Evolutionary conservation across 2,329 filamentous ascomycete genomes (phyloP), one percentile per base, ranked within the genome.

Genomic region (Neospermospora avenae): DNA sequence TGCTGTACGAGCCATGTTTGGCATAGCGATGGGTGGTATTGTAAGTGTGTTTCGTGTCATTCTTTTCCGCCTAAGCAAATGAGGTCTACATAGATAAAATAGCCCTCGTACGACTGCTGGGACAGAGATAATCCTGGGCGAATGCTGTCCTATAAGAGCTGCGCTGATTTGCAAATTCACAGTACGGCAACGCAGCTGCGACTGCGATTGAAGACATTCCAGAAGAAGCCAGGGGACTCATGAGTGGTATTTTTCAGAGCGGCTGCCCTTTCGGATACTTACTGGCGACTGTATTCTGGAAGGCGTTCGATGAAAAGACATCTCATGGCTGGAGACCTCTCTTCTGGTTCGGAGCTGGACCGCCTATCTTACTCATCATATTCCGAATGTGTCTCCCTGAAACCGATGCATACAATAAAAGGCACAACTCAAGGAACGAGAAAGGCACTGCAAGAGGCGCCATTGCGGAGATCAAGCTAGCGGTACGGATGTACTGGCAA

Each of bases 301-400:
- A 85, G 7, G 90, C 80, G 4, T 81, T 95, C 6, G 84, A 93
- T 53, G 77, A 89, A 73, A 95, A 91, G 0, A 93, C 91, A 0
- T 74, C 84, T 0, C 87, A 96, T 71, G 86, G 82, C 55, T 96
- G 92, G 92, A 81, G 92, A 7, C 90, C 91, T 0, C 78, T 96
- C 0, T 96, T 87, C 78, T 96, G 92, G 91, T 96, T 96, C 73
- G 91, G 87, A 13, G 90, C 91, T 5, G 83, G 87, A 39, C 90
- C 90, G 0, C 92, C 92, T 0, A 81, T 92, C 1, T 74, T 96
- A 34, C 88, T 96, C 74, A 96, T 96, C 70, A 70, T 85, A 57
- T 91, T 89, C 79, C 87, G 92, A 35, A 77, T 93, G 22, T 84
- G 82, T 72, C 80, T 96, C 1, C 89, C 90, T 5, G 92, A 96